phyloP scores from a whole-genome alignment of 202 grass and related monocot genomes.

The Schoenoplectus triqueter region DNA sequence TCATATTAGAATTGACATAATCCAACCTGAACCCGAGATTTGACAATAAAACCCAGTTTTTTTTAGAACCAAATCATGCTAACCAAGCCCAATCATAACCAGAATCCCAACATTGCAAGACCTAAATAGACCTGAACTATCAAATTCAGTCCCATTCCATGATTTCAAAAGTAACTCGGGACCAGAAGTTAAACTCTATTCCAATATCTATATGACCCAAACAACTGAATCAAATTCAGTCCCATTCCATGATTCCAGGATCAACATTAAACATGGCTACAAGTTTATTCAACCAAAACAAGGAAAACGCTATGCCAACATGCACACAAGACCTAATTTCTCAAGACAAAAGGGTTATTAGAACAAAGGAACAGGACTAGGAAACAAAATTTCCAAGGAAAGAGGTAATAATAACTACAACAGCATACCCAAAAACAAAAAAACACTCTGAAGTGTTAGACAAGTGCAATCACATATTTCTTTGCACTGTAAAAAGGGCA shows the following conservation, averaged over 20 bases:
- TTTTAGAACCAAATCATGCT: background rate
- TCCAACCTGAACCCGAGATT: background rate
- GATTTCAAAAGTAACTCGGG: background rate
- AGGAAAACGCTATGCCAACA: background rate
- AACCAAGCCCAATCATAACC: background rate
- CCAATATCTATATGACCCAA: background rate
- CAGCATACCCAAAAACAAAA: background rate
- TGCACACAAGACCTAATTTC: background rate
- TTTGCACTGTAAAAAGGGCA: background rate
- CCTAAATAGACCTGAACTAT: no score
- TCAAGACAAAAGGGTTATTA: background rate
- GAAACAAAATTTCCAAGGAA: background rate
- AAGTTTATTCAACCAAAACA: background rate
- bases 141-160: no score
- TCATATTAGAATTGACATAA: background rate
- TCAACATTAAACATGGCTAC: background rate
- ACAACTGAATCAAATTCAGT: background rate
- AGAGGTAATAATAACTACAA: background rate
- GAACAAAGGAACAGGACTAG: background rate
- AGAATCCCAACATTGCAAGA: background rate
- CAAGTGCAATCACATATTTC: background rate
- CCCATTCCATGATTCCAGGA: background rate
- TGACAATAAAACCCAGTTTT: background rate
- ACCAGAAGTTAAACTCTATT: background rate
- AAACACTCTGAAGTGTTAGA: background rate